phyloP scores from a whole-genome alignment of 192 early-diverging fungal species.

The Allomyces macrogynus region DNA sequence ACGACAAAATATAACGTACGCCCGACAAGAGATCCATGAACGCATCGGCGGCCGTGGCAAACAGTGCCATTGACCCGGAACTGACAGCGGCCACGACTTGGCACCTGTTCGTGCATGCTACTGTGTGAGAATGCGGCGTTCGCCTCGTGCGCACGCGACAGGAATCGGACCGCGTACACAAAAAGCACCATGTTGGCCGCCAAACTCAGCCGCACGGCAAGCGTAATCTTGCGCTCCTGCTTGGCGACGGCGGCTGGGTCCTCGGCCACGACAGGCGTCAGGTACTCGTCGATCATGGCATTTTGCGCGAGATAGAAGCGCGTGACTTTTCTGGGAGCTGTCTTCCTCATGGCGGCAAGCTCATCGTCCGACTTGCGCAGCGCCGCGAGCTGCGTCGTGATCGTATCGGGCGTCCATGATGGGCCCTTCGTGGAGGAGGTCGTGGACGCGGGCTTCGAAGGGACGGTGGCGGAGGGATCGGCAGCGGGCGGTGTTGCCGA shows the following conservation, averaged over 20 bases:
- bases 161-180: neutral
- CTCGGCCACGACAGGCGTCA: constrained; percentile 10
- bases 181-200: neutral
- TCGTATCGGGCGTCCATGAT: too few relatives aligned
- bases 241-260: neutral
- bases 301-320: constrained; percentile 64
- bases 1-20: too few relatives aligned
- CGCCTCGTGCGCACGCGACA: neutral
- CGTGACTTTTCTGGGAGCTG: constrained; percentile 15
- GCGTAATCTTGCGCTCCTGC: neutral
- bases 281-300: constrained; percentile 51
- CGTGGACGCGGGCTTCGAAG: too few relatives aligned
- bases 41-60: constrained; percentile 62
- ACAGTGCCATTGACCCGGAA: constrained; percentile 49
- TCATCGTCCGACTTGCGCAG: neutral
- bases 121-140: neutral
- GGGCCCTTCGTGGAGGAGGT: too few relatives aligned
- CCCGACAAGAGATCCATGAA: constrained; percentile 60
- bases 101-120: neutral
- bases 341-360: neutral
- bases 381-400: too few relatives aligned
- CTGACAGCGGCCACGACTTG: constrained; percentile 34
- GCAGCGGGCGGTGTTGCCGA: too few relatives aligned
- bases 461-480: too few relatives aligned
- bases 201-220: neutral